Conservation (phyloP, 1,139 yeast genomes). For the Arxiozyma slooffiae region DNA sequence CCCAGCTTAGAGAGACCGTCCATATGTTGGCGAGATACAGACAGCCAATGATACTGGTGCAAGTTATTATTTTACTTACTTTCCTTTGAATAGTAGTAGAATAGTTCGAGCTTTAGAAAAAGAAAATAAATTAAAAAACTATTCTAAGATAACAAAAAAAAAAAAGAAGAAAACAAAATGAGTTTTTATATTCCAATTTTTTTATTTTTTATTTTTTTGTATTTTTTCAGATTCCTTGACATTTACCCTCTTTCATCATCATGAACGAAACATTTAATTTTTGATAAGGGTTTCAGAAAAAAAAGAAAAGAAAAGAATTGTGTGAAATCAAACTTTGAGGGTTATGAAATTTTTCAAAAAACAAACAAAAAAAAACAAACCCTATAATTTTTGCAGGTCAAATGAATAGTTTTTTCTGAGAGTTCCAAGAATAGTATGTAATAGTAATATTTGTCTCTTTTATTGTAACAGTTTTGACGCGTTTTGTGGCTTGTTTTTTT, state of each 20-base stretch:
- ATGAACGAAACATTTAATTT: background rate
- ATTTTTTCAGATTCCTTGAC: background rate
- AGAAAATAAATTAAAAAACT: background rate
- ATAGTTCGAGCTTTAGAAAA: background rate
- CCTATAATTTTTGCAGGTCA: too few species aligned
- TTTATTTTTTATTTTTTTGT: too few species aligned
- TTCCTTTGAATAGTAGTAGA: background rate
- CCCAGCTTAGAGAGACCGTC: constrained; percentile 8
- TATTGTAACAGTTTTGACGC: background rate
- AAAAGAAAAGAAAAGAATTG: too few species aligned
- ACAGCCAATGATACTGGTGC: constrained; percentile 8
- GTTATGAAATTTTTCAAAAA: too few species aligned
- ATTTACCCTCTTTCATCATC: background rate
- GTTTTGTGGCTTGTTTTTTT: background rate
- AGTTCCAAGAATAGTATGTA: too few species aligned
- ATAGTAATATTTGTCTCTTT: background rate
- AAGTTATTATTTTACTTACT: background rate
- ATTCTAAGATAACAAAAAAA: background rate
- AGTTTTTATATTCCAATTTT: background rate
- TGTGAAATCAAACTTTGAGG: background rate
- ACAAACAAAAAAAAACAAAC: too few species aligned
- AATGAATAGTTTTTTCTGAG: too few species aligned
- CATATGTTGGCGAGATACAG: constrained; percentile 2
- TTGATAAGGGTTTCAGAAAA: background rate
- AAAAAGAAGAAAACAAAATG: background rate